Percentiles rank a stretch among this genome's conserved stretches.
These are phyloP conservation scores for Boletus rubroflammeus DNA, from an alignment of 768 basidiomycete genomes.

Conservation along the genomic window DNA sequence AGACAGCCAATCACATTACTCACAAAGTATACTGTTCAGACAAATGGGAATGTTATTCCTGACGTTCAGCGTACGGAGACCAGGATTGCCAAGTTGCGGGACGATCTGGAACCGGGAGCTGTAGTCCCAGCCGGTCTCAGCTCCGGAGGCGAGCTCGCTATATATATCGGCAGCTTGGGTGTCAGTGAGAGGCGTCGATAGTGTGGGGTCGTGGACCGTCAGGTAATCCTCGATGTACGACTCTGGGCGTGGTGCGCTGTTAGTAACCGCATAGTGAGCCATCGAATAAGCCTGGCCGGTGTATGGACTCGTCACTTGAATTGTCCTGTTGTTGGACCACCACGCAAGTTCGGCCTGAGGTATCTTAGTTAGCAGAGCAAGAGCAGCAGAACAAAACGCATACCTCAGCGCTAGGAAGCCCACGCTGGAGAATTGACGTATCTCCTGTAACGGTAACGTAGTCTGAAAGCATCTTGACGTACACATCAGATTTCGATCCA, in stretches of 20 bases:
- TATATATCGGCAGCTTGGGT: slow-evolving; percentile 64
- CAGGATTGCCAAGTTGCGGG: slow-evolving; percentile 41
- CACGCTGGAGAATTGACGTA: slow-evolving; percentile 68
- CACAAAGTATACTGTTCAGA: slow-evolving; percentile 83
- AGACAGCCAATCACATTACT: slow-evolving; percentile 26
- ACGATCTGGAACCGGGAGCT: slow-evolving; percentile 45
- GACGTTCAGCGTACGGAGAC: slow-evolving; percentile 69
- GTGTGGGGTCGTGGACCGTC: slow-evolving; percentile 65
- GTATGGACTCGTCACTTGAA: slow-evolving; percentile 66
- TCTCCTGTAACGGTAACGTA: slow-evolving; percentile 76
- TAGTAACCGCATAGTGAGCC: slow-evolving; percentile 73
- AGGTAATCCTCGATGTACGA: slow-evolving; percentile 76
- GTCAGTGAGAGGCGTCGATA: slow-evolving; percentile 55
- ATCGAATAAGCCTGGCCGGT: slow-evolving; percentile 63
- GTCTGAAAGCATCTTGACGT: slow-evolving; percentile 74
- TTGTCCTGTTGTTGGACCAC: slow-evolving; percentile 76
- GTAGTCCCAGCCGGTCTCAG: slow-evolving; percentile 62
- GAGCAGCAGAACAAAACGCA: slow-evolving; percentile 5
- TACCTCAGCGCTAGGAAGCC: slow-evolving; percentile 82
- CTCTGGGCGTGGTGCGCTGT: slow-evolving; percentile 87
- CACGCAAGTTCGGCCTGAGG: slow-evolving; percentile 71
- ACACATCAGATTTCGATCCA: neutral
- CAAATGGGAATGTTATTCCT: slow-evolving; percentile 67
- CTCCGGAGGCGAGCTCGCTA: slow-evolving; percentile 82
- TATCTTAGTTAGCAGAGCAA: neutral